These are phyloP conservation scores for Acanthamoeba lenticulata DNA, from an alignment of 208 protist species.

Conservation along the genomic window DNA sequence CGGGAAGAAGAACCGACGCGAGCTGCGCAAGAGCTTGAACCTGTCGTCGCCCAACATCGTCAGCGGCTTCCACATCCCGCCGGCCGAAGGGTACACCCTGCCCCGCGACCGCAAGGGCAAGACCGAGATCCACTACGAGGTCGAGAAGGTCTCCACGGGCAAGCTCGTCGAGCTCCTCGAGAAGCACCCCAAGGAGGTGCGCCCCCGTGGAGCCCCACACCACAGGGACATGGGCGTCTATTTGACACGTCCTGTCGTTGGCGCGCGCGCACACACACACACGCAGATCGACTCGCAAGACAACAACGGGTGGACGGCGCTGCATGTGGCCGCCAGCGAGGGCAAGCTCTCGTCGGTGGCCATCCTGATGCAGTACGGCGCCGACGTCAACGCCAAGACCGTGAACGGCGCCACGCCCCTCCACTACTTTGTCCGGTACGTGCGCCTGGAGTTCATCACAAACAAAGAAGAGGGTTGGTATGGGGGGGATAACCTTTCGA, in stretches of 20 bases:
- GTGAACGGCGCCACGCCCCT: conserved; percentile 14
- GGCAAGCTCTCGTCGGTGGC: not conserved
- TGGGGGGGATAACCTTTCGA: too few relatives aligned
- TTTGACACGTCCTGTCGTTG: too few relatives aligned
- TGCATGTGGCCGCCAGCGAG: conserved; percentile 26
- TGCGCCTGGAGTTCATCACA: not conserved
- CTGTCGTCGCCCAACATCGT: not conserved
- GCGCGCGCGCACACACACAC: too few relatives aligned
- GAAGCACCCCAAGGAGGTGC: not conserved
- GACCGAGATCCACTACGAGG: conserved; percentile 26
- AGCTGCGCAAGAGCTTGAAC: not conserved
- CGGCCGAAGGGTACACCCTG: not conserved
- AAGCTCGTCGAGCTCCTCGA: conserved; percentile 29
- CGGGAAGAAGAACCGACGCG: conserved; percentile 3
- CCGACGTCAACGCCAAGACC: conserved; percentile 31
- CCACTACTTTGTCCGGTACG: conserved; percentile 9
- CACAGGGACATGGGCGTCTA: too few relatives aligned
- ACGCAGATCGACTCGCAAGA: conserved; percentile 1
- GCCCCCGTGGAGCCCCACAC: too few relatives aligned
- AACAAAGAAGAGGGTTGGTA: not conserved
- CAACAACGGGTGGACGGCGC: conserved; percentile 25
- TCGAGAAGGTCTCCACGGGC: conserved; percentile 27
- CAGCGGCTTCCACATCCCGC: not conserved
- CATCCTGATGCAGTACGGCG: not conserved
- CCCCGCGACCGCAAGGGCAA: conserved; percentile 29